Evolutionary conservation across 116 monocot genomes (phyloP).

Genomic region (Zostera marina): DNA sequence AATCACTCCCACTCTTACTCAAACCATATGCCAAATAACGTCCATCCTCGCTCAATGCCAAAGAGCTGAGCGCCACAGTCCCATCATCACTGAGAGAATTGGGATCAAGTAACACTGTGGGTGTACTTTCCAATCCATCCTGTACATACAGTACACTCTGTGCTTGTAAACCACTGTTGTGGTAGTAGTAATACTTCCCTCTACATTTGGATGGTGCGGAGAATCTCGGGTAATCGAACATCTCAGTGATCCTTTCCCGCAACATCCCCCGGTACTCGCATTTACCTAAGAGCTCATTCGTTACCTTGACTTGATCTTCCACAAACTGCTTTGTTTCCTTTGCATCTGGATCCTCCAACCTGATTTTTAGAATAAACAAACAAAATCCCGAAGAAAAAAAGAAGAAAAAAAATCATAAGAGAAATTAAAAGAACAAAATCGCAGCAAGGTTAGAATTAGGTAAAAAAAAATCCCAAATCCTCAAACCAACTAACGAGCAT

Average conservation of each 20-base stretch:
- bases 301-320: slow-evolving; percentile 37
- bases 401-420: neutral
- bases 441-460: too few relatives aligned
- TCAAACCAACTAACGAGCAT: too few relatives aligned
- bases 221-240: slow-evolving; percentile 52
- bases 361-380: slow-evolving; percentile 3
- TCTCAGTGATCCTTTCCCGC: slow-evolving; percentile 17
- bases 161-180: slow-evolving; percentile 70
- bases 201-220: slow-evolving; percentile 36
- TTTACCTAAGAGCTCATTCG: slow-evolving; percentile 33
- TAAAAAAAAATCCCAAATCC: too few relatives aligned
- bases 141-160: slow-evolving; percentile 75
- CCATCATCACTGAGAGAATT: slow-evolving; percentile 72
- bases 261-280: slow-evolving; percentile 40
- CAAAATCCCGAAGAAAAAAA: neutral
- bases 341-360: slow-evolving; percentile 80
- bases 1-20: slow-evolving; percentile 80
- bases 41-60: slow-evolving; percentile 44
- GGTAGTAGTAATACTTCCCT: slow-evolving; percentile 54
- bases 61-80: slow-evolving; percentile 36
- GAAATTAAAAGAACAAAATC: too few relatives aligned
- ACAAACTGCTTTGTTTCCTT: slow-evolving; percentile 71
- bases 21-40: slow-evolving; percentile 69
- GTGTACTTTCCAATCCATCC: slow-evolving; percentile 36
- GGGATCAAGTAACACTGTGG: slow-evolving; percentile 71